Percentiles rank a stretch among this genome's conserved stretches.
Conservation (phyloP, 2,329 filamentous ascomycete species). For the Phyllosticta ampelicida region DNA sequence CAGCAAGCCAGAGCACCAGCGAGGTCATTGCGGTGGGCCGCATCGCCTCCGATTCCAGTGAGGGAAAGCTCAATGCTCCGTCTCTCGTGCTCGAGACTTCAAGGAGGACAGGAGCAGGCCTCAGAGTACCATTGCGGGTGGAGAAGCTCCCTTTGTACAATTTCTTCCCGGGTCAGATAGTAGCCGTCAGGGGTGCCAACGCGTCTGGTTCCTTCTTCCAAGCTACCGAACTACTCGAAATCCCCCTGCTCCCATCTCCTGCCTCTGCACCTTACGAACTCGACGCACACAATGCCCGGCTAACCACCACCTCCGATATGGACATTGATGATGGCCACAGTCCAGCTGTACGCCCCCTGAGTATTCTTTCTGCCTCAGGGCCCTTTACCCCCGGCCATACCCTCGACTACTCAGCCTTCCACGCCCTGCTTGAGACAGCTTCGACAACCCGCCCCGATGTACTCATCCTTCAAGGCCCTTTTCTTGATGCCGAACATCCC, state of each 20-base stretch:
- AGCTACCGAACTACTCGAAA: slow-evolving; percentile 62
- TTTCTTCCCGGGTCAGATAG: slow-evolving; percentile 91
- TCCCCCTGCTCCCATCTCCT: slow-evolving; percentile 64
- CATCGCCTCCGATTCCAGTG: slow-evolving; percentile 77
- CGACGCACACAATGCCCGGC: slow-evolving; percentile 55
- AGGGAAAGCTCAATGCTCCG: slow-evolving; percentile 75
- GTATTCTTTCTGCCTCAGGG: slow-evolving; percentile 66
- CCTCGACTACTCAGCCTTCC: slow-evolving; percentile 78
- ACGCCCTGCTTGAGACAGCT: slow-evolving; percentile 69
- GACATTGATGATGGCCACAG: slow-evolving; percentile 28
- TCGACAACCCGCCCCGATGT: slow-evolving; percentile 65
- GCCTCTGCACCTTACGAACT: slow-evolving; percentile 58
- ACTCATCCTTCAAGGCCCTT: slow-evolving; percentile 73
- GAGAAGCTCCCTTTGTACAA: slow-evolving; percentile 58
- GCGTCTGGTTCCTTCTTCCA: slow-evolving; percentile 74
- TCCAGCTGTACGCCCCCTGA: slow-evolving; percentile 51
- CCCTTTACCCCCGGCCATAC: slow-evolving; percentile 91
- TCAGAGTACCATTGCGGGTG: slow-evolving; percentile 70
- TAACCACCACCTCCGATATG: slow-evolving; percentile 45
- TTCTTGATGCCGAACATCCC: slow-evolving; percentile 86
- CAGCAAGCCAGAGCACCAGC: slow-evolving; percentile 70
- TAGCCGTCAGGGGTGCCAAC: slow-evolving; percentile 78
- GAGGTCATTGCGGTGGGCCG: slow-evolving; percentile 85
- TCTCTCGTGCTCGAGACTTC: slow-evolving; percentile 85
- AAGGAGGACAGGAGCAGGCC: slow-evolving; percentile 68